These are phyloP conservation scores for Chytriomyces confervae DNA, from an alignment of 192 early-diverging fungal species.

Conservation along the genomic window DNA sequence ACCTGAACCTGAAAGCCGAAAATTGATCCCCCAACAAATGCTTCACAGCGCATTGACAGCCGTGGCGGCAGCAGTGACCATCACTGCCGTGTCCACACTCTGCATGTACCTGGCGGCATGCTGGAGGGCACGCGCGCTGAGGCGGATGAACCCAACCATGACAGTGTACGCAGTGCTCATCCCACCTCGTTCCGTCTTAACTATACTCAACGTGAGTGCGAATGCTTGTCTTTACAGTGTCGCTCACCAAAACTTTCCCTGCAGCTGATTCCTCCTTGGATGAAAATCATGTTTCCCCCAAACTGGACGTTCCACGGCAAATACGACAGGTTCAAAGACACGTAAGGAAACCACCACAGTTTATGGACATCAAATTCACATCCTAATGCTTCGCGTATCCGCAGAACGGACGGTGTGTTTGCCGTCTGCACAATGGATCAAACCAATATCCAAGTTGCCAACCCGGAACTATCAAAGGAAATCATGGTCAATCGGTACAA, in stretches of 20 bases:
- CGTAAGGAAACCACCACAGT: not conserved
- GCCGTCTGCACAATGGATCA: not conserved
- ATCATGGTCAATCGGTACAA: slow-evolving; percentile 22
- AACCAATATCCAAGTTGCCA: slow-evolving; percentile 4
- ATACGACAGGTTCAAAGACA: not conserved
- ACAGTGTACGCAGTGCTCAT: slow-evolving; percentile 2
- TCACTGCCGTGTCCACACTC: not conserved
- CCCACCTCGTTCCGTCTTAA: not conserved
- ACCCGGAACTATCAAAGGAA: slow-evolving; percentile 2
- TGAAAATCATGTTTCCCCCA: not conserved
- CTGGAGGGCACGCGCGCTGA: not conserved
- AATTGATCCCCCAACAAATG: too few relatives aligned
- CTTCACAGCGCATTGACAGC: not conserved
- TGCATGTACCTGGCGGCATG: not conserved
- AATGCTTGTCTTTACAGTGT: not conserved
- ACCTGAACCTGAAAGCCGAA: too few relatives aligned
- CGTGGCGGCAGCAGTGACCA: not conserved
- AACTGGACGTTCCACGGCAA: not conserved
- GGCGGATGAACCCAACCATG: not conserved
- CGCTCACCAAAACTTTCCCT: not conserved
- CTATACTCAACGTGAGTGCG: not conserved
- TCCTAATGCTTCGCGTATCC: not conserved
- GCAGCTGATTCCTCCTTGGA: not conserved
- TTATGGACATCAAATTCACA: too few relatives aligned
- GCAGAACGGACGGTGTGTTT: not conserved